phyloP scores from a whole-genome alignment of 768 basidiomycete genomes.

The Calocybe gangraenosa region DNA sequence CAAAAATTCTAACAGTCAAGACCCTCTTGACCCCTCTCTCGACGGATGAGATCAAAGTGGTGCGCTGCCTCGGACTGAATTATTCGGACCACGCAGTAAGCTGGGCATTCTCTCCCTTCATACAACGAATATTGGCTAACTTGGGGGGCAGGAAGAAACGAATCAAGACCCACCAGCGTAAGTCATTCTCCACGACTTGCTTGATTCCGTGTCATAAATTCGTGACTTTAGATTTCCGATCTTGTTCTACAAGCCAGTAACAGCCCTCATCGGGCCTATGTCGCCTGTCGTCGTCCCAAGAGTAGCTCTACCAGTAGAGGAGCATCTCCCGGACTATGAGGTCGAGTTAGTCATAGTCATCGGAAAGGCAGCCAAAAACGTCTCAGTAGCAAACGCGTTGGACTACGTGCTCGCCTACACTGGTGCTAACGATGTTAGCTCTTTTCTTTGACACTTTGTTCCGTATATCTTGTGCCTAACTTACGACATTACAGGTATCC shows the following conservation, averaged over 20 bases:
- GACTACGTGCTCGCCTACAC: conserved; percentile 87
- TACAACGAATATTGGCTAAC: background rate
- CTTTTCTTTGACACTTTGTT: conserved; percentile 6
- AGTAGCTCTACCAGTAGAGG: conserved; percentile 63
- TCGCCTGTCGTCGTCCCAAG: conserved; percentile 63
- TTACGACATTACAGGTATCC: conserved; percentile 47
- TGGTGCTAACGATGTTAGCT: conserved; percentile 66
- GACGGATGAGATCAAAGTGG: conserved; percentile 60
- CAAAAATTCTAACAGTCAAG: conserved; percentile 63
- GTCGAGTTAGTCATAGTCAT: conserved; percentile 81
- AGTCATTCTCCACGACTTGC: conserved; percentile 11
- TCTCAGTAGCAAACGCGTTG: conserved; percentile 74
- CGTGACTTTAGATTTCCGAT: conserved; percentile 52
- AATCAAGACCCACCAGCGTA: conserved; percentile 63
- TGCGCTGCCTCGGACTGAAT: conserved; percentile 77
- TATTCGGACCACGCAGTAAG: conserved; percentile 80
- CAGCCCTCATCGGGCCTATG: conserved; percentile 66
- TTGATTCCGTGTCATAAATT: background rate
- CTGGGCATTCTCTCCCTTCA: background rate
- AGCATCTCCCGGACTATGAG: conserved; percentile 79
- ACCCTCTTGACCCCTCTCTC: conserved; percentile 67
- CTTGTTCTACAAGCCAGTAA: conserved; percentile 76
- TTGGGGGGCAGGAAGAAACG: conserved; percentile 41
- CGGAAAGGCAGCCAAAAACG: conserved; percentile 76
- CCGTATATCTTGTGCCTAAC: background rate